phyloP scores from a whole-genome alignment of 2,329 filamentous ascomycete species.

The Domatiomyces catenatus region DNA sequence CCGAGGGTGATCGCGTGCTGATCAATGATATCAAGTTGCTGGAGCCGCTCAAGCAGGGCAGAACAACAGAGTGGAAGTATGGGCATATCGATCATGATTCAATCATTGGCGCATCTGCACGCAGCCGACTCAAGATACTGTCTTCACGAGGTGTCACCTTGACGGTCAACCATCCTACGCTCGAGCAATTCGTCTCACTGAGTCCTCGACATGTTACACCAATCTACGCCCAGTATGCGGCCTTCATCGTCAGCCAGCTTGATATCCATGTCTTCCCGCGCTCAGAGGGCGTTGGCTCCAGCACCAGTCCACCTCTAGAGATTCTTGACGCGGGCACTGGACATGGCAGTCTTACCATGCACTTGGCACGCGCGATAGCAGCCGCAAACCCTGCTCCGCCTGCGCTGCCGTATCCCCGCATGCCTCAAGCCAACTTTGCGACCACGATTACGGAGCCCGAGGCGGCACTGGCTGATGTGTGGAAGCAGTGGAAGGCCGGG shows the following conservation, averaged over 20 bases:
- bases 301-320: constrained; percentile 39
- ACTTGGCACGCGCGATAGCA: constrained; percentile 61
- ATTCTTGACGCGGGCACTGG: constrained; percentile 75
- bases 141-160: constrained; percentile 6
- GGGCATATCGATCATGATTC: constrained; percentile 30
- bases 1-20: constrained; percentile 31
- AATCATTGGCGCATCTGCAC: constrained; percentile 45
- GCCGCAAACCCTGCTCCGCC: constrained; percentile 47
- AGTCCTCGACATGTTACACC: constrained; percentile 60
- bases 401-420: constrained; percentile 5
- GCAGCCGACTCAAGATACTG: constrained; percentile 6
- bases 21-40: constrained; percentile 28
- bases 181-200: constrained; percentile 58
- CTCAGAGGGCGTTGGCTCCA: constrained; percentile 18
- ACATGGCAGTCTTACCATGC: constrained; percentile 63
- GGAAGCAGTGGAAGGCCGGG: constrained; percentile 32
- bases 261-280: constrained; percentile 49
- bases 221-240: constrained; percentile 38
- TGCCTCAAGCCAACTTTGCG: constrained; percentile 1
- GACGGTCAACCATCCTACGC: constrained; percentile 34
- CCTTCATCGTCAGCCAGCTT: constrained; percentile 58
- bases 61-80: constrained; percentile 20
- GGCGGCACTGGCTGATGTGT: constrained; percentile 19
- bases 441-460: not conserved
- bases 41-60: constrained; percentile 26